Evolutionary conservation across 345 rosid species (phyloP), one percentile per base, ranked within the genome.

Genomic region (Arabidopsis arenosa): DNA sequence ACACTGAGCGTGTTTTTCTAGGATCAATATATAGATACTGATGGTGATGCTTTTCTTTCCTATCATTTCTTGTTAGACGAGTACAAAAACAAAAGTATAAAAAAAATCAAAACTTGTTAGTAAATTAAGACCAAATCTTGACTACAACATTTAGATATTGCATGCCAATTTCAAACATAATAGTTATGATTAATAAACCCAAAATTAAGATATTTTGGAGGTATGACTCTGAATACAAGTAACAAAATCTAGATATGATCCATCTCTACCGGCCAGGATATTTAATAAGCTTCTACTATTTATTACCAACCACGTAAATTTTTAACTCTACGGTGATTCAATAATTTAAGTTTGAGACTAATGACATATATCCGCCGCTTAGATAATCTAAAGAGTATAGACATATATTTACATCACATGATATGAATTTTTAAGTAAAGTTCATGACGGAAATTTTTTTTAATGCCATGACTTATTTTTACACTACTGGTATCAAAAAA

Each of bases 51-150:
- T 47, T 15, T 15, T 45, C 1, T 47, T 47, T 5, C 9, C n/a
- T 15, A 3, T 10, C 12, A 5, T 43, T 4, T 83, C 88, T 82
- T 84, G 40, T 51, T 7, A 8, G 49, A 8, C 48, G 14, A 36
- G 51, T 47, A 86, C 80, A 65, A 12, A 70, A 45, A 37, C 65
- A 54, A 54, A 51, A 48, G 3, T 61, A 63, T 12, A 26, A n/a
- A 37, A 44, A 44, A 1, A n/a, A 58, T 13, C 4, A 68, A 9
- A 35, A 32, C 2, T 5, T 12, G 47, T 54, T 54, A 44, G 28
- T 9, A 43, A 18, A 13, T 7, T 28, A 28, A 28, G 32, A 28
- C 2, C 32, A 28, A 28, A 28, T 28, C 32, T 28, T 3, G 32
- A 28, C 4, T 28, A 4, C 4, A 28, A 28, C 32, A 28, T 28